phyloP scores from a whole-genome alignment of 2,329 filamentous ascomycete species.

The Immersiporthe knoxdaviesiana region DNA sequence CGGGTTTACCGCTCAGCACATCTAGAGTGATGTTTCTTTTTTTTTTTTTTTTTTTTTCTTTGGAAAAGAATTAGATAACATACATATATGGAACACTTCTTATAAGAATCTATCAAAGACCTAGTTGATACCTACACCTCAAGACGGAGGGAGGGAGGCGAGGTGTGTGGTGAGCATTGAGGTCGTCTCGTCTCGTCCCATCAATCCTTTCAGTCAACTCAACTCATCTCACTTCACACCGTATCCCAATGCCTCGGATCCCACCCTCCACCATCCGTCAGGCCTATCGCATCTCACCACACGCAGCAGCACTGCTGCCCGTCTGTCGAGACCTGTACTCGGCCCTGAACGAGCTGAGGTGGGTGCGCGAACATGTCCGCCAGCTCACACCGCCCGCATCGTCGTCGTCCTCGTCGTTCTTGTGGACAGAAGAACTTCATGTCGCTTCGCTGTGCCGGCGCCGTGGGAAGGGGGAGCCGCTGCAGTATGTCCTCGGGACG shows the following conservation, averaged over 20 bases:
- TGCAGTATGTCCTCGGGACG: conserved; percentile 87
- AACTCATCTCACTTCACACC: not conserved
- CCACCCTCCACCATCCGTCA: conserved; percentile 58
- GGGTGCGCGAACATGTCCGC: conserved; percentile 65
- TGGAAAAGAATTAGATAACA: no score
- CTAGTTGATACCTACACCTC: not conserved
- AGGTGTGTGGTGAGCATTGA: not conserved
- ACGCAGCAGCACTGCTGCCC: conserved; percentile 64
- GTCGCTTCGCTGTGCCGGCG: conserved; percentile 50
- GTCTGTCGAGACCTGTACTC: conserved; percentile 66
- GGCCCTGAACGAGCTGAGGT: conserved; percentile 71
- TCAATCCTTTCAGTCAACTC: not conserved
- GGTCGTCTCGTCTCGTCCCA: not conserved
- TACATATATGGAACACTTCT: no score
- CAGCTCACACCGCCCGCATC: not conserved
- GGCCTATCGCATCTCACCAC: conserved; percentile 56
- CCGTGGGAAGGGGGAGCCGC: conserved; percentile 67
- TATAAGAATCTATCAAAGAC: not conserved
- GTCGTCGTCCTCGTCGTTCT: not conserved
- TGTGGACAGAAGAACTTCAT: conserved; percentile 3
- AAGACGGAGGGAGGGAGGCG: not conserved
- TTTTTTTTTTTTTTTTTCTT: no score
- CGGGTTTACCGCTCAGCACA: not conserved
- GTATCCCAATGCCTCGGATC: conserved; percentile 62
- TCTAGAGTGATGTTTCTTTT: no score